Conservation (phyloP, 73 alveolate genomes). For the Paramecium tetraurelia region DNA sequence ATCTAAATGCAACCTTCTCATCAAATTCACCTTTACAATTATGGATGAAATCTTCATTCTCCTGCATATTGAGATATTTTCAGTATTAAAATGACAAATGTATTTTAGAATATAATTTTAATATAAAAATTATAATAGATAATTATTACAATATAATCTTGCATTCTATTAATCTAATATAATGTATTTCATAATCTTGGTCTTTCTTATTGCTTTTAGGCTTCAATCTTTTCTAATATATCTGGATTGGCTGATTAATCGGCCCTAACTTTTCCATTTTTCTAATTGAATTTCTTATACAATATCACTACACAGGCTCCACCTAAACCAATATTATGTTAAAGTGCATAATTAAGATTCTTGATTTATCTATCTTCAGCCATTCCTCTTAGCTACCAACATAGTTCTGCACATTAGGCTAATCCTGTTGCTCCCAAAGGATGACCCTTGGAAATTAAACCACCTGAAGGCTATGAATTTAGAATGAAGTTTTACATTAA, state of each 20-base stretch:
- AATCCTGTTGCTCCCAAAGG: slow-evolving; percentile 91
- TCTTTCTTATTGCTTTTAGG: neutral
- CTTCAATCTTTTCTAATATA: neutral
- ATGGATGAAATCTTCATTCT: neutral
- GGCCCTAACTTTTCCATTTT: neutral
- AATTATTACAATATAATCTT: neutral
- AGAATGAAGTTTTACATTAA: slow-evolving; percentile 57
- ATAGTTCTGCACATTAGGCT: slow-evolving; percentile 85
- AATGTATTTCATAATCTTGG: neutral
- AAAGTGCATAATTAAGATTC: slow-evolving; percentile 76
- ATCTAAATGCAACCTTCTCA: neutral
- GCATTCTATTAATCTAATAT: neutral
- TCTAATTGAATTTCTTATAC: slow-evolving; percentile 71
- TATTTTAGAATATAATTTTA: no score
- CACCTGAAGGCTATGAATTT: slow-evolving; percentile 74
- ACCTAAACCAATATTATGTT: slow-evolving; percentile 85
- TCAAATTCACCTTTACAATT: neutral
- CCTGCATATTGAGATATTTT: no score
- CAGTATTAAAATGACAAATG: neutral
- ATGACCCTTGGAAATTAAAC: slow-evolving; percentile 85
- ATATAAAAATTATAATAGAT: no score
- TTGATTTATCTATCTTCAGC: slow-evolving; percentile 85
- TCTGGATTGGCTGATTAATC: neutral
- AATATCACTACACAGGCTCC: slow-evolving; percentile 85
- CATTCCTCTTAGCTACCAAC: slow-evolving; percentile 87